A percentile compares a stretch with the other conserved stretches of the same genome.
Conservation (phyloP, 1,284 basidiomycete species). For the Kwoniella shivajii region DNA sequence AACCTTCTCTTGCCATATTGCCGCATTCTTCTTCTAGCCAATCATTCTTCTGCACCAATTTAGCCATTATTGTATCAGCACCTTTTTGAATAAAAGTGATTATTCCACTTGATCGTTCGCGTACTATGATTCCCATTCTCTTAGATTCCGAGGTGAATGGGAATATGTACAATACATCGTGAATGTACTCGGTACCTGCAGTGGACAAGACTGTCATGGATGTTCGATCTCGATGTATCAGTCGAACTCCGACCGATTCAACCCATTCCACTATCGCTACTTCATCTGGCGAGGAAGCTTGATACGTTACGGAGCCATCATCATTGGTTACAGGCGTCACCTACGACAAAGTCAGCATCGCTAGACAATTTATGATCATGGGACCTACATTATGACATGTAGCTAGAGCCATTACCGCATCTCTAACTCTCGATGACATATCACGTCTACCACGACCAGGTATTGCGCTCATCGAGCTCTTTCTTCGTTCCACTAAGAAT, state of each 20-base stretch:
- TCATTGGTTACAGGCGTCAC: slow-evolving; percentile 94
- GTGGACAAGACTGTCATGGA: slow-evolving; percentile 77
- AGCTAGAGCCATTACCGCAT: slow-evolving; percentile 89
- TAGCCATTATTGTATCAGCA: slow-evolving; percentile 95
- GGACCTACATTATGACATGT: slow-evolving; percentile 87
- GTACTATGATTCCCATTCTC: slow-evolving; percentile 96
- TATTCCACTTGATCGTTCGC: slow-evolving; percentile 72
- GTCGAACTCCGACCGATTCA: slow-evolving; percentile 85
- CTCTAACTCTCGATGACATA: slow-evolving; percentile 91
- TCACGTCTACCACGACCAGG: slow-evolving; percentile 84
- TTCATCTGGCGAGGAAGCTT: slow-evolving; percentile 98
- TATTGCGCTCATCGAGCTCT: slow-evolving; percentile 37
- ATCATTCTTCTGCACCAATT: slow-evolving; percentile 93
- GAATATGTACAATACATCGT: slow-evolving; percentile 90
- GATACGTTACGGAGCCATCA: slow-evolving; percentile 90
- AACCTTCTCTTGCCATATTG: slow-evolving; percentile 96
- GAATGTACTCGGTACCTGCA: slow-evolving; percentile 65
- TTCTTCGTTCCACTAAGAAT: slow-evolving; percentile 24
- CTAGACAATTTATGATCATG: background rate
- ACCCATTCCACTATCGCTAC: slow-evolving; percentile 99
- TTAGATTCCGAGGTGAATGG: slow-evolving; percentile 99
- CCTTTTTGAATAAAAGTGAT: slow-evolving; percentile 94
- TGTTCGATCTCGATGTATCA: slow-evolving; percentile 84
- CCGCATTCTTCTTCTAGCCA: slow-evolving; percentile 99
- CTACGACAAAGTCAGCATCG: slow-evolving; percentile 54